Evolutionary conservation across 2,329 filamentous ascomycete genomes (phyloP).

Genomic region (Ophiostoma pallidulum): DNA sequence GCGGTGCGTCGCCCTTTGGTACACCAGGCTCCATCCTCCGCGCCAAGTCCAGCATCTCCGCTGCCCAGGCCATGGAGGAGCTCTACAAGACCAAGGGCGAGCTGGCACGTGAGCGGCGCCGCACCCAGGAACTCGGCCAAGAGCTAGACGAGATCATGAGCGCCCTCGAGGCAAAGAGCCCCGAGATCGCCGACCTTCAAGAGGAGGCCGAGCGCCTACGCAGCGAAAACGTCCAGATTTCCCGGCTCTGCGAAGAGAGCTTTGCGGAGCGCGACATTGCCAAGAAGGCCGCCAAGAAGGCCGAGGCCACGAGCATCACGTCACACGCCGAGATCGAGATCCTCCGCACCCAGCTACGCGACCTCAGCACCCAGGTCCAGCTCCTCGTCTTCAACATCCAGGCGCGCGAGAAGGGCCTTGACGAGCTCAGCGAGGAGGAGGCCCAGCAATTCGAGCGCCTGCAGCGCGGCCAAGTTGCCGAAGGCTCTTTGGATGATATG

Average conservation of each 20-base stretch:
- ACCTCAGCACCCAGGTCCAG: constrained; percentile 83
- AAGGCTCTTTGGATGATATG: constrained; percentile 61
- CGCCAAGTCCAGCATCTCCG: constrained; percentile 45
- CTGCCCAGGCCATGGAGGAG: constrained; percentile 55
- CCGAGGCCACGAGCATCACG: constrained; percentile 59
- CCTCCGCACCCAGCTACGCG: constrained; percentile 75
- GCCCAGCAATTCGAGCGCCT: constrained; percentile 67
- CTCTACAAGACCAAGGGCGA: constrained; percentile 60
- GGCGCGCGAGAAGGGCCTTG: constrained; percentile 68
- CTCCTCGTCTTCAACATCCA: constrained; percentile 82
- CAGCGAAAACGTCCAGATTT: constrained; percentile 74
- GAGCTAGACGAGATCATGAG: constrained; percentile 80
- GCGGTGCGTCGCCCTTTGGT: constrained; percentile 51
- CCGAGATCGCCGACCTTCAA: constrained; percentile 78
- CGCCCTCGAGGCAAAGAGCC: constrained; percentile 74
- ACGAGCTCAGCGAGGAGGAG: constrained; percentile 62
- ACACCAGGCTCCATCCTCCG: constrained; percentile 48
- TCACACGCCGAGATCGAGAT: constrained; percentile 64
- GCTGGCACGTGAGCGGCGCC: constrained; percentile 63
- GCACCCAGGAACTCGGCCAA: constrained; percentile 62
- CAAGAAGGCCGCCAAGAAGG: constrained; percentile 68
- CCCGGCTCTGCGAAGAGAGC: constrained; percentile 71
- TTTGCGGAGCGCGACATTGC: constrained; percentile 72
- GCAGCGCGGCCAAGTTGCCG: constrained; percentile 63
- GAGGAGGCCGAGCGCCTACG: constrained; percentile 73